These are phyloP conservation scores for Fusarium clavum DNA, from an alignment of 2,329 filamentous ascomycete genomes.

Conservation along the genomic window DNA sequence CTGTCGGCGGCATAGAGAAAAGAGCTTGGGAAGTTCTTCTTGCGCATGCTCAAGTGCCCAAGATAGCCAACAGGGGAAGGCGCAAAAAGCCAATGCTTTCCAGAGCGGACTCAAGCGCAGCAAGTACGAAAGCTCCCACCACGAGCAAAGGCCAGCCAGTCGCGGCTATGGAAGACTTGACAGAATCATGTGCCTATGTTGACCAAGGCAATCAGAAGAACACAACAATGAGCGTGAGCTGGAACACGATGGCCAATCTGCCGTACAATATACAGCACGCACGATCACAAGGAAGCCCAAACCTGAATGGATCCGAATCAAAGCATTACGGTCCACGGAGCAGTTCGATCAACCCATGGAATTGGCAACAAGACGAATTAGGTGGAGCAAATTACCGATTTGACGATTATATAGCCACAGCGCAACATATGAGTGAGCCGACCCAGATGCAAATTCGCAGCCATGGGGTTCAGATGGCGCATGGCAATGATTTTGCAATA, in stretches of 20 bases:
- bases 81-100: not conserved
- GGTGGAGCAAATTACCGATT: not conserved
- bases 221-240: conserved; percentile 21
- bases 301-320: not conserved
- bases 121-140: not conserved
- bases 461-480: not conserved
- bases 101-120: not conserved
- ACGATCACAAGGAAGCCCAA: not conserved
- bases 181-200: not conserved
- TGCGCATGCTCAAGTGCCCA: conserved; percentile 24
- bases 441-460: not conserved
- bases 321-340: not conserved
- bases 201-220: conserved; percentile 3
- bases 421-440: not conserved
- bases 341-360: not conserved
- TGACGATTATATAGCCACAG: not conserved
- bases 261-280: not conserved
- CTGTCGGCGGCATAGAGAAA: conserved; percentile 31
- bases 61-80: conserved; percentile 2
- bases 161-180: not conserved
- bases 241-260: conserved; percentile 9
- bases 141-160: not conserved
- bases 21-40: conserved; percentile 45
- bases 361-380: not conserved
- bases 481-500: not conserved